Conservation (phyloP, 306 rosid genomes). For the Trichosanthes cucumerina region DNA sequence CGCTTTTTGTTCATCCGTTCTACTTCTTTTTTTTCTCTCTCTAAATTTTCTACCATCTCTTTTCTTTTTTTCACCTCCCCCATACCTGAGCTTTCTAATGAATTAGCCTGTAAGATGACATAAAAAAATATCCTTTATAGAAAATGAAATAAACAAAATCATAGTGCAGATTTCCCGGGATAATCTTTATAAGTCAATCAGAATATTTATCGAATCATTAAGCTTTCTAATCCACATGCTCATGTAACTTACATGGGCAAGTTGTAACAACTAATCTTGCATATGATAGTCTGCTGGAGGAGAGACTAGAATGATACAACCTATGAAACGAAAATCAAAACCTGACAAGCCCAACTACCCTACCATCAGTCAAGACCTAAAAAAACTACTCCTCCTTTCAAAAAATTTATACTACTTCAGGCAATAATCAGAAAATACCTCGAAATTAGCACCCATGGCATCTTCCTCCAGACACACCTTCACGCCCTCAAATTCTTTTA, state of each 20-base stretch:
- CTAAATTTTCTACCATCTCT: constrained; percentile 45
- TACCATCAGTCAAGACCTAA: neutral
- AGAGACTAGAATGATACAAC: neutral
- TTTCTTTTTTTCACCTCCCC: constrained; percentile 44
- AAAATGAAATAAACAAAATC: constrained; percentile 11
- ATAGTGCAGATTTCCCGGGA: neutral
- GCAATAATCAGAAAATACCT: constrained; percentile 19
- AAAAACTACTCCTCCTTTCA: neutral
- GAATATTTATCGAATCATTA: neutral
- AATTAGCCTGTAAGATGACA: constrained; percentile 42
- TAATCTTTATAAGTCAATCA: neutral
- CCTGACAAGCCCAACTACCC: neutral
- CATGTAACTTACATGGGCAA: neutral
- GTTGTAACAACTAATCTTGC: neutral
- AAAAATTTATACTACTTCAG: neutral
- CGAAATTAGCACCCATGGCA: constrained; percentile 35
- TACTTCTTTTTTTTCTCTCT: constrained; percentile 37
- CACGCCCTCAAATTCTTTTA: constrained; percentile 26
- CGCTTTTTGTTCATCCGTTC: constrained; percentile 33
- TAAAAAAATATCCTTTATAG: constrained; percentile 8
- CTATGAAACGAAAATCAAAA: neutral
- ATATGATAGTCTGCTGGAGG: neutral
- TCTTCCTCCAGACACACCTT: constrained; percentile 36
- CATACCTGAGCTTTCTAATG: constrained; percentile 35
- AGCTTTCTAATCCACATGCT: neutral